Conservation (phyloP, 495 filamentous ascomycete species). For the Penicillium longicatenatum region DNA sequence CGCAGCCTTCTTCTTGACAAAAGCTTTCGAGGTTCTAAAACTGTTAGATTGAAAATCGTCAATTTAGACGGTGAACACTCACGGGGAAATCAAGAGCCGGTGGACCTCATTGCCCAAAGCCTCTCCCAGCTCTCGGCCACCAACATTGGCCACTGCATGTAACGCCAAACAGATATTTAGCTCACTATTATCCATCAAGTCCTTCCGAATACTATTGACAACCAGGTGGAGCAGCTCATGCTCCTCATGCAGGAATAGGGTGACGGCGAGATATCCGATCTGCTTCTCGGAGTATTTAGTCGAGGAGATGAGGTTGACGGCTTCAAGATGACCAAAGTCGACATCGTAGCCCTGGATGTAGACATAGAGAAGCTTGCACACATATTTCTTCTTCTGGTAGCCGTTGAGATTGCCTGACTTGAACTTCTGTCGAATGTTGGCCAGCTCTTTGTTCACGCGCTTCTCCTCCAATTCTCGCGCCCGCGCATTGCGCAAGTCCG, state of each 20-base stretch:
- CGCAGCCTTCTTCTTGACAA: conserved; percentile 99
- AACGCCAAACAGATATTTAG: conserved; percentile 97
- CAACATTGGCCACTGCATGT: conserved; percentile 98
- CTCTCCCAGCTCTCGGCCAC: conserved; percentile 95
- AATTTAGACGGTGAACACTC: conserved; percentile 38
- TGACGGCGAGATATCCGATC: conserved; percentile 97
- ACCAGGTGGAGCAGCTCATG: conserved; percentile 96
- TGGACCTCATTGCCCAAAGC: conserved; percentile 93
- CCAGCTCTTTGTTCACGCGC: conserved; percentile 98
- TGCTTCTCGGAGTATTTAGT: conserved; percentile 99
- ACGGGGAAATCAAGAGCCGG: conserved; percentile 93
- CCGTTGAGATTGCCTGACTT: conserved; percentile 86
- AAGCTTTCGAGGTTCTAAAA: conserved; percentile 86
- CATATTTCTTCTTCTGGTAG: conserved; percentile 99
- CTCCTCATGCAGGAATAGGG: conserved; percentile 93
- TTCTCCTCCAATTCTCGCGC: conserved; percentile 98
- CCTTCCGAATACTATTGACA: conserved; percentile 98
- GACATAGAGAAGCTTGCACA: conserved; percentile 99
- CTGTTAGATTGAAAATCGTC: conserved; percentile 16
- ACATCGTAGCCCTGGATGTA: conserved; percentile 99
- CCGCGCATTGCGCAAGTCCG: conserved; percentile 91
- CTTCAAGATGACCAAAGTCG: conserved; percentile 98
- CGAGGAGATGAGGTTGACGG: conserved; percentile 94
- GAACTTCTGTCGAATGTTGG: conserved; percentile 84
- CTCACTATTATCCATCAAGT: conserved; percentile 91